Evolutionary conservation across 108 stramenopile species (phyloP), one percentile per base, ranked within the genome.

Genomic region (Skeletonema tropicum): DNA sequence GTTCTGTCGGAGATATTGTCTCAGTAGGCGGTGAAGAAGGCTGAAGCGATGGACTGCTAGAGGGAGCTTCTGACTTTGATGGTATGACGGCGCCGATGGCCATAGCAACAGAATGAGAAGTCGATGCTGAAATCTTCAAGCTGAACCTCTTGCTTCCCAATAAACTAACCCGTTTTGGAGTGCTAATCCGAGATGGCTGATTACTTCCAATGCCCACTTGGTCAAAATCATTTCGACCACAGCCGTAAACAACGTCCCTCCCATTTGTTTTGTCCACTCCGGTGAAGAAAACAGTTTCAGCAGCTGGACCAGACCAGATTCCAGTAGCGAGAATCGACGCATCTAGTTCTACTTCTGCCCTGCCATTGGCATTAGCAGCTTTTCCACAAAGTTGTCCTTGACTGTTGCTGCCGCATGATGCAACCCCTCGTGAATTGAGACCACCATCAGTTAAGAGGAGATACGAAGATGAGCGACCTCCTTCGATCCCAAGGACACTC

Each of bases 141-240:
- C 23, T 55, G 52, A 55, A 55, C 17, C 52, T 21, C 52, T 55
- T 6, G 7, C 15, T 55, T 21, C 23, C 23, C 6, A 23, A 23
- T 6, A 25, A 55, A 8, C 2, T 9, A 25, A 55, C 21, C 52
- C 7, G 23, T 23, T 23, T 55, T 25, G 52, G 52, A 55, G 52
- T 55, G 10, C 8, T 23, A 19, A 23, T 21, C 9, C 2, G 52
- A 8, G 23, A 2, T 55, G 52, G 52, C 23, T 55, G 23, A 35
- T 23, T 33, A 33, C 23, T 38, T 19, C 61, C 61, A 62, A 62
- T 62, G 61, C 61, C 61, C 33, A 62, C 17, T 25, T 62, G 61
- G 31, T 13, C 17, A 0, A 17, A 0, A 38, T 38, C 36, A 38
- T 62, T 62, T 17, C 12, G 61, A 33, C 61, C 61, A 14, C 35